phyloP scores from a whole-genome alignment of 2,329 filamentous ascomycete species.

The Rhynchosporium graminicola region DNA sequence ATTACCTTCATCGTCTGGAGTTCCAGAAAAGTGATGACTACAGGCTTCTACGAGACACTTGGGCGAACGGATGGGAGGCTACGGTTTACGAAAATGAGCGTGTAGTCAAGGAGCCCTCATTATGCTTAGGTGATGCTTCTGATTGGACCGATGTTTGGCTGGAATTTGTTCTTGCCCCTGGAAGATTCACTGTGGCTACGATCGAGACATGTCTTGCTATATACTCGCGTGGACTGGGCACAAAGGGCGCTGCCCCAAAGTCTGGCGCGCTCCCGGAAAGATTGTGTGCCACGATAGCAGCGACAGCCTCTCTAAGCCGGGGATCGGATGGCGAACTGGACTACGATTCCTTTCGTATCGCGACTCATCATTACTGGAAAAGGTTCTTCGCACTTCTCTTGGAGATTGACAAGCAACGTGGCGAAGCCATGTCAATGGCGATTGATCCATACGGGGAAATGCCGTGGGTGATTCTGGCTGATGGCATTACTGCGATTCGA shows the following conservation, averaged over 20 bases:
- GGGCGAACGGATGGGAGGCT: slow-evolving; percentile 70
- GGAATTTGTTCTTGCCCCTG: slow-evolving; percentile 77
- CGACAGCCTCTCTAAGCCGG: slow-evolving; percentile 66
- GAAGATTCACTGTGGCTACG: slow-evolving; percentile 75
- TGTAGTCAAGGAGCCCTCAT: slow-evolving; percentile 54
- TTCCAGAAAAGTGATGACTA: slow-evolving; percentile 54
- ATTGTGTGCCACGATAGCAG: slow-evolving; percentile 70
- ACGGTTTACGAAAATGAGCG: slow-evolving; percentile 62
- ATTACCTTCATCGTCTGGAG: slow-evolving; percentile 71
- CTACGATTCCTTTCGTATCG: slow-evolving; percentile 71
- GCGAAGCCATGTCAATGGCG: slow-evolving; percentile 76
- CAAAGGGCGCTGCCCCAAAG: slow-evolving; percentile 47
- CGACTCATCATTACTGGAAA: slow-evolving; percentile 83
- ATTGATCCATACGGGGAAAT: slow-evolving; percentile 71
- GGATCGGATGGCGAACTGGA: slow-evolving; percentile 66
- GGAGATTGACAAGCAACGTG: slow-evolving; percentile 82
- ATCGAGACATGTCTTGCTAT: slow-evolving; percentile 82
- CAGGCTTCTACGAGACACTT: slow-evolving; percentile 44
- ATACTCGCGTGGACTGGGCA: slow-evolving; percentile 67
- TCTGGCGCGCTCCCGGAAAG: slow-evolving; percentile 69
- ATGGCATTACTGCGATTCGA: slow-evolving; percentile 76
- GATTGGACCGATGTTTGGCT: slow-evolving; percentile 86
- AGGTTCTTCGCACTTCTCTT: slow-evolving; percentile 83
- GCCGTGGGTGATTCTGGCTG: slow-evolving; percentile 82
- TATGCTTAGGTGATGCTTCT: slow-evolving; percentile 63